A percentile compares a stretch with the other conserved stretches of the same genome.
These are phyloP conservation scores for Xylaria multiplex DNA, from an alignment of 2,329 filamentous ascomycete species.

Conservation along the genomic window DNA sequence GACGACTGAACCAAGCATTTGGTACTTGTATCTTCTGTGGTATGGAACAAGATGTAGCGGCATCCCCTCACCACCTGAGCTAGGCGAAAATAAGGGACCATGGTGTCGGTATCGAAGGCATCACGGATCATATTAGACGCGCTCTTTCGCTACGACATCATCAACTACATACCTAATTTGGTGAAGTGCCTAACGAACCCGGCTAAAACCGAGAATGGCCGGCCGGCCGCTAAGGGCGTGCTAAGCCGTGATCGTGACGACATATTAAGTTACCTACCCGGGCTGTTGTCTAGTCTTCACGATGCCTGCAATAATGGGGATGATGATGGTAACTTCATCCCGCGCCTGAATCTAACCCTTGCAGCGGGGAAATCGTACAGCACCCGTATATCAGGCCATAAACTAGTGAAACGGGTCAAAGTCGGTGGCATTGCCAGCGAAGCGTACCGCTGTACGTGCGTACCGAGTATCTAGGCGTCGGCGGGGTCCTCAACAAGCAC, in stretches of 20 bases:
- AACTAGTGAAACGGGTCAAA: slow-evolving; percentile 11
- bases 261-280: slow-evolving; percentile 18
- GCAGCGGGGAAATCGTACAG: slow-evolving; percentile 22
- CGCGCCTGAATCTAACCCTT: slow-evolving; percentile 25
- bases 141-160: neutral
- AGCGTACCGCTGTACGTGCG: slow-evolving; percentile 15
- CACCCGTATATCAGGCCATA: slow-evolving; percentile 30
- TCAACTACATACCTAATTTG: neutral
- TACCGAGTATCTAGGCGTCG: slow-evolving; percentile 27
- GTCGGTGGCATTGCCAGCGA: slow-evolving; percentile 28
- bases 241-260: slow-evolving; percentile 31
- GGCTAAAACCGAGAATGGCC: neutral
- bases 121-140: slow-evolving; percentile 8
- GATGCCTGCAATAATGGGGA: slow-evolving; percentile 18
- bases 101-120: slow-evolving; percentile 29
- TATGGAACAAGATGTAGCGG: slow-evolving; percentile 20
- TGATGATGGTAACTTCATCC: slow-evolving; percentile 20
- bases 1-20: slow-evolving; percentile 34
- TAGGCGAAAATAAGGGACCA: slow-evolving; percentile 22
- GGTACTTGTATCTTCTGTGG: slow-evolving; percentile 26
- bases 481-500: slow-evolving; percentile 36
- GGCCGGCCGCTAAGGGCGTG: slow-evolving; percentile 7
- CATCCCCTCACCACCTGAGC: slow-evolving; percentile 15
- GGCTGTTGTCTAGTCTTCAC: slow-evolving; percentile 15
- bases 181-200: neutral